Evolutionary conservation across 106 monocot genomes (phyloP).

Genomic region (Alisma plantagoaquatica): DNA sequence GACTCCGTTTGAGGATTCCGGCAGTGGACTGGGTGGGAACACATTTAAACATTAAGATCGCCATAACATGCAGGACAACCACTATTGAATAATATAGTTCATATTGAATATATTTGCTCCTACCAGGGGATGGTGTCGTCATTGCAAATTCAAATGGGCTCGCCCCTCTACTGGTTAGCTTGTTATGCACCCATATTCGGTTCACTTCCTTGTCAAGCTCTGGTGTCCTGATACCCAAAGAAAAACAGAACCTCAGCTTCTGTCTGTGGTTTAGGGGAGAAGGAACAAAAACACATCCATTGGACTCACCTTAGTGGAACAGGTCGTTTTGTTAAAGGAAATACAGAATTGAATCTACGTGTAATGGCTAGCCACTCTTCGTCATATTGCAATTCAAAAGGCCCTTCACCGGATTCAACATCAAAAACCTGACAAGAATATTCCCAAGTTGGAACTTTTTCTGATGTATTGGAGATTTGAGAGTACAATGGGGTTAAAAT

Average conservation of each 20-base stretch:
- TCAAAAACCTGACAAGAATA: constrained; percentile 64
- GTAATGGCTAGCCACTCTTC: constrained; percentile 97
- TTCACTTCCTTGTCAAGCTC: constrained; percentile 37
- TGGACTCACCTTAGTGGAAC: constrained; percentile 17
- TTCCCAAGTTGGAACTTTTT: no score
- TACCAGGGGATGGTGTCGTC: constrained; percentile 37
- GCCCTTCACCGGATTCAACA: constrained; percentile 69
- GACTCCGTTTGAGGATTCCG: constrained; percentile 70
- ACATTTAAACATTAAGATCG: neutral
- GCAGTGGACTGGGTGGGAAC: constrained; percentile 24
- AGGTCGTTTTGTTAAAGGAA: constrained; percentile 46
- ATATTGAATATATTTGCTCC: neutral
- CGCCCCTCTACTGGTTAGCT: constrained; percentile 48
- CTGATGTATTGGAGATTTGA: neutral
- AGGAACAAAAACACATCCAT: no score
- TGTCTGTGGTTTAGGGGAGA: no score
- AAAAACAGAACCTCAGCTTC: no score
- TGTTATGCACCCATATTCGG: constrained; percentile 45
- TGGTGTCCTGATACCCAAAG: constrained; percentile 28
- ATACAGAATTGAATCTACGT: constrained; percentile 44
- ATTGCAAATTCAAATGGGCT: constrained; percentile 74
- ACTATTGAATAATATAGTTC: neutral
- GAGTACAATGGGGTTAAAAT: neutral
- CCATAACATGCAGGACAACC: neutral
- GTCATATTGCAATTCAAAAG: constrained; percentile 75